Evolutionary conservation across 2,329 filamentous ascomycete species (phyloP).

Genomic region (Claviceps digitariae): DNA sequence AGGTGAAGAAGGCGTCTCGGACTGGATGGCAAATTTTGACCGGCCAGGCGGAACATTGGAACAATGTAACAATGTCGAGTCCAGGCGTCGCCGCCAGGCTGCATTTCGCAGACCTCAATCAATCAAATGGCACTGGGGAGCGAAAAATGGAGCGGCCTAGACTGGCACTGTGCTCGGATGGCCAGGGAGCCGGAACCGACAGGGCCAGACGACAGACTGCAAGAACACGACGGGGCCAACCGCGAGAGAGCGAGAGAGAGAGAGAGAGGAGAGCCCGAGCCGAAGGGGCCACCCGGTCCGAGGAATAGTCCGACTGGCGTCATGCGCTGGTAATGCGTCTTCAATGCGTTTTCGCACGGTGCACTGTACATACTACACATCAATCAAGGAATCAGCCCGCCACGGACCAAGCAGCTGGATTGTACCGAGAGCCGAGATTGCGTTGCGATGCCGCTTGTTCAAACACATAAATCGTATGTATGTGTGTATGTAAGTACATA

Average conservation of each 20-base stretch:
- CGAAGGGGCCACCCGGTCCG: neutral
- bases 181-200: neutral
- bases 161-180: conserved; percentile 1
- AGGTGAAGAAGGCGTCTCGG: neutral
- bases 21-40: neutral
- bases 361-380: no score
- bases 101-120: neutral
- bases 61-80: neutral
- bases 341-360: neutral
- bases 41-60: neutral
- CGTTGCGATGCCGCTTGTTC: neutral
- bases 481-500: neutral
- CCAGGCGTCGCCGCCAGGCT: neutral
- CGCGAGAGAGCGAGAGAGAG: no score
- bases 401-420: neutral
- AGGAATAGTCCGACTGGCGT: neutral
- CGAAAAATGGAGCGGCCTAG: neutral
- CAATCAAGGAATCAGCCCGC: neutral
- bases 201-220: no score
- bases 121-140: neutral
- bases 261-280: no score
- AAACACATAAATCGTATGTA: neutral
- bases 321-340: neutral
- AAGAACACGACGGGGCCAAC: neutral
- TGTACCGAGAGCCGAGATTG: neutral